Conservation (phyloP, 2,329 filamentous ascomycete species). For the Aspergillus sp. region DNA sequence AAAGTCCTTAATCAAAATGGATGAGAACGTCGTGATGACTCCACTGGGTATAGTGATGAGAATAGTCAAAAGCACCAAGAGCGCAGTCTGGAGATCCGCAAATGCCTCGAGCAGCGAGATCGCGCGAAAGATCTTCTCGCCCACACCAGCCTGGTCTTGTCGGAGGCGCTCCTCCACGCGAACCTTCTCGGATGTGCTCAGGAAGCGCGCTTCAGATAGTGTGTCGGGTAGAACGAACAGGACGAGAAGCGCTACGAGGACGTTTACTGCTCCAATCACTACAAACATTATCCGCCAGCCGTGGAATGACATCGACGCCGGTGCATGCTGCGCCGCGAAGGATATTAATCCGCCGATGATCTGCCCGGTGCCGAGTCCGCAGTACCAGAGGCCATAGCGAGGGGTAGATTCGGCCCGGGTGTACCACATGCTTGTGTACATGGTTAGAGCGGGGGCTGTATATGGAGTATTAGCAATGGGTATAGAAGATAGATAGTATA, state of each 20-base stretch:
- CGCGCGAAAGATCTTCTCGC: slow-evolving; percentile 25
- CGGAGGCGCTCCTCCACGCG: slow-evolving; percentile 21
- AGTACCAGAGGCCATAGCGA: slow-evolving; percentile 34
- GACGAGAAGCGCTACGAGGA: slow-evolving; percentile 23
- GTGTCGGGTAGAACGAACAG: slow-evolving; percentile 25
- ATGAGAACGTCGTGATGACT: slow-evolving; percentile 48
- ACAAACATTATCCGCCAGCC: slow-evolving; percentile 35
- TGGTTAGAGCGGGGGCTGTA: slow-evolving; percentile 27
- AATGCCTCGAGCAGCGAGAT: slow-evolving; percentile 24
- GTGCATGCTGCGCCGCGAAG: slow-evolving; percentile 32
- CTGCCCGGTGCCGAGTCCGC: slow-evolving; percentile 30
- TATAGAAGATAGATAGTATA: neutral
- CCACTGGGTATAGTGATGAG: slow-evolving; percentile 45
- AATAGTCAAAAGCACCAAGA: slow-evolving; percentile 33
- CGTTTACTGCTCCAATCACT: slow-evolving; percentile 28
- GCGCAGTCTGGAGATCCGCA: slow-evolving; percentile 24
- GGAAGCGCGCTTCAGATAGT: slow-evolving; percentile 24
- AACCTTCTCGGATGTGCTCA: slow-evolving; percentile 22
- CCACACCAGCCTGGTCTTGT: slow-evolving; percentile 23
- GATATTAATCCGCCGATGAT: slow-evolving; percentile 33
- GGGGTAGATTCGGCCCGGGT: slow-evolving; percentile 28
- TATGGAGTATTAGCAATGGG: neutral
- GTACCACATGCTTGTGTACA: slow-evolving; percentile 34
- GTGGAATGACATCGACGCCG: slow-evolving; percentile 18
- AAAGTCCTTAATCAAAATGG: slow-evolving; percentile 45